Evolutionary conservation across 768 basidiomycete species (phyloP), one percentile per base, ranked within the genome.

Genomic region (Lactarius tabidus): DNA sequence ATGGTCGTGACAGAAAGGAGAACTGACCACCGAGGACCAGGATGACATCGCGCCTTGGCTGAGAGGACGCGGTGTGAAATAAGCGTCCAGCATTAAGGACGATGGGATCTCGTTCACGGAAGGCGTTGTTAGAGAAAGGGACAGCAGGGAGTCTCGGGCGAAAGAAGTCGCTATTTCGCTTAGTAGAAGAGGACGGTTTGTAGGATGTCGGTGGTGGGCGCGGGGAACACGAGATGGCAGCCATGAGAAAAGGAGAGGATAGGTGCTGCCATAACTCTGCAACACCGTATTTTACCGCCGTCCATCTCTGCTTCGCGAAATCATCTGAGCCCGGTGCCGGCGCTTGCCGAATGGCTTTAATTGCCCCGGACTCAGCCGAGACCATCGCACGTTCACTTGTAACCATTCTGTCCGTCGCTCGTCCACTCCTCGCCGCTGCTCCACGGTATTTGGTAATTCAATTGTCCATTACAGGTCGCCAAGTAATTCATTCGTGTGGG

Each of bases 21-120:
- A 2, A 69, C 77, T 63, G 48, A 80, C 79, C 74, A 63, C 79
- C 79, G 3, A 80, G 62, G 10, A 79, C 71, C 12, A 79, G 71
- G 18, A 79, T 68, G 45, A 79, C 78, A 57, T 77, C 72, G 35
- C 75, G 70, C 17, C 73, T 69, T 18, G 68, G 64, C 2, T 72
- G 60, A 2, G 72, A 61, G 28, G 70, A 59, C 29, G 65, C 57
- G 66, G 45, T 18, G 28, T 29, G 33, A 71, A 70, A 23, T 72
- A 71, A 35, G 31, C 63, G 56, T 72, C 74, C 45, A 68, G 69
- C 59, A 66, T 67, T 35, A 74, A 68, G 43, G 69, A 70, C 72
- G 70, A 78, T 33, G 68, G 77, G 67, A 73, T 72, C 71, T 39
- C 72, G 69, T 45, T 62, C 52, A 41, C 58, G 56, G 61, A 70